Base-by-base conservation (phyloP, 2,329 filamentous ascomycete genomes). In the Plenodomus biglobosus region DNA sequence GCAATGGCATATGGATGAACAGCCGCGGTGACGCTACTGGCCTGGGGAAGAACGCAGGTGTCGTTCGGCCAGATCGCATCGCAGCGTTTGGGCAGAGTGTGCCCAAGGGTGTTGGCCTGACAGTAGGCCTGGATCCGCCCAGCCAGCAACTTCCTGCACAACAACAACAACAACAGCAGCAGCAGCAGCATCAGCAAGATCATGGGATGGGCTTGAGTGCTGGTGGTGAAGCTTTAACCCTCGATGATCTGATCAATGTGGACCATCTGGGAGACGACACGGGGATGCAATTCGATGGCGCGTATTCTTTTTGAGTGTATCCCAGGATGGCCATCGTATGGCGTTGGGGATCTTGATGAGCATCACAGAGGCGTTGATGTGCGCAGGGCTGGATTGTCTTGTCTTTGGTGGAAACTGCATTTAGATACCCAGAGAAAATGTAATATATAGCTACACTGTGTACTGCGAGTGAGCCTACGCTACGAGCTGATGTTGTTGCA, bases 1-100 rank as follows among this genome's bases (percentile, higher is more conserved):
- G 65, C 2, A 77, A 78, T 46, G 71, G 75, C 15, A 63, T 71
- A 7, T 76, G 70, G 68, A 76, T 80, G 73, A 80, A 80, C 53
- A 68, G 71, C 0, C 70, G 77, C 24, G 72, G 74, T 16, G 76
- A 78, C 24, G 66, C 66, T 2, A 64, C 61, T 10, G 56, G 60
- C 5, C 38, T 59, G 8, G 55, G 56, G 18, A 59, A 59, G 24
- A 57, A 55, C 7, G 45, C 57, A 1, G 72, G 73, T 13, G 55
- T 63, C 2, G 48, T 64, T 4, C 60, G 61, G 38, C 58, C 64
- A 3, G 64, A 68, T 15, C 61, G 76, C 15, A 47, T 70, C 3
- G 68, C 69, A n/a, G 77, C 77, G 0, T 73, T 79, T 43, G 74
- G 74, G 1, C 46, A 53, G 1, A 69, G 73, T 3, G 58, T 78